Evolutionary conservation across 1,284 basidiomycete species (phyloP).

Genomic region (Leccinum subrobustum): DNA sequence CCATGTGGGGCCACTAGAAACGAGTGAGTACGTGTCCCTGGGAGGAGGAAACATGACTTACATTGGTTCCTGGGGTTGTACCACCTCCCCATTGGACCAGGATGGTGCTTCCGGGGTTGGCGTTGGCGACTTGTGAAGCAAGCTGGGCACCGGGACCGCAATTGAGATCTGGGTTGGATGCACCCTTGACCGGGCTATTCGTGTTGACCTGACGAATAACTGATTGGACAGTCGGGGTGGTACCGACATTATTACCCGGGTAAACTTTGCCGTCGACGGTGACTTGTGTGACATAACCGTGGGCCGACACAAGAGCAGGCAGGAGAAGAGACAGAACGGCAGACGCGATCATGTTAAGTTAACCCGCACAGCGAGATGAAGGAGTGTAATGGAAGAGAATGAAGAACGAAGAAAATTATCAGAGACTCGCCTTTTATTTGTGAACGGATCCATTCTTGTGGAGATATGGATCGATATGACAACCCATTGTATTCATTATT

Average conservation of each 20-base stretch:
- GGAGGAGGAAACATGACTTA: slow-evolving; percentile 12
- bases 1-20: slow-evolving; percentile 38
- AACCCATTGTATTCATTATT: not conserved
- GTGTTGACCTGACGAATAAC: slow-evolving; percentile 35
- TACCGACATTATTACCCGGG: slow-evolving; percentile 32
- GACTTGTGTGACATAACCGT: slow-evolving; percentile 32
- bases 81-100: slow-evolving; percentile 34
- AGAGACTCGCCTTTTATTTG: not conserved
- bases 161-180: slow-evolving; percentile 36
- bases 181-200: slow-evolving; percentile 41
- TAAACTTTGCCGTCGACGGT: slow-evolving; percentile 35
- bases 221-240: slow-evolving; percentile 19
- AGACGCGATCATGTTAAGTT: slow-evolving; percentile 6
- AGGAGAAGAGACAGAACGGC: slow-evolving; percentile 23
- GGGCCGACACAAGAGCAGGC: slow-evolving; percentile 29
- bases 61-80: slow-evolving; percentile 19
- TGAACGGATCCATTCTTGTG: not conserved
- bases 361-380: slow-evolving; percentile 25
- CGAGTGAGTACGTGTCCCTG: not conserved
- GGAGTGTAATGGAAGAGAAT: not conserved
- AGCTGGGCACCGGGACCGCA: slow-evolving; percentile 41
- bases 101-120: slow-evolving; percentile 41
- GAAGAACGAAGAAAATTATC: not conserved
- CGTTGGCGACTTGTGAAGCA: slow-evolving; percentile 36
- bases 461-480: not conserved